phyloP scores from a whole-genome alignment of 139 green algal species.

The Chlorella sp. region DNA sequence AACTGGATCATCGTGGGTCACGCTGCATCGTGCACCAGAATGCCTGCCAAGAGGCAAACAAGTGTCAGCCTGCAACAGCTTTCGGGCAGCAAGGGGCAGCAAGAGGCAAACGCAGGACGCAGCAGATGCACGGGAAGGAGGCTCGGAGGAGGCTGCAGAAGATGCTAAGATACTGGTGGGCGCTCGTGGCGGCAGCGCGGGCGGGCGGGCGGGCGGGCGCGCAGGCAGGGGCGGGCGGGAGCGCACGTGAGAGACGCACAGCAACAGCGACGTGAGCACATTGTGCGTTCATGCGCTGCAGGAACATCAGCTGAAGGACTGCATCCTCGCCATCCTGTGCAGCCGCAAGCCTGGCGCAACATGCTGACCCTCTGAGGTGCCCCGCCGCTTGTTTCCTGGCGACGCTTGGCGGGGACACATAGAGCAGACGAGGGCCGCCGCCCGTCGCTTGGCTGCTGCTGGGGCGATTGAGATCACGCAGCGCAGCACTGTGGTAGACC shows the following conservation, averaged over 20 bases:
- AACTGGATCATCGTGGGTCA: too few relatives aligned
- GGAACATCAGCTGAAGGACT: constrained; percentile 18
- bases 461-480: constrained; percentile 44
- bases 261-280: not conserved
- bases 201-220: not conserved
- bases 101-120: too few relatives aligned
- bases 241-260: not conserved
- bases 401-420: constrained; percentile 44
- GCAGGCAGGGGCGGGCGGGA: not conserved
- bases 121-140: too few relatives aligned
- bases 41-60: too few relatives aligned
- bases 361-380: constrained; percentile 54
- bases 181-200: not conserved
- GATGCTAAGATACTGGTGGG: too few relatives aligned
- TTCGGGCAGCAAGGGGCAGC: too few relatives aligned
- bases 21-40: too few relatives aligned
- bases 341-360: constrained; percentile 24
- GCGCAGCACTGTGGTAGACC: constrained; percentile 42
- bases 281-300: not conserved
- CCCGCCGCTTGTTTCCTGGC: constrained; percentile 29
- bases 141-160: too few relatives aligned
- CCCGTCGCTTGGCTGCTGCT: constrained; percentile 12
- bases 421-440: constrained; percentile 33
- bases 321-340: constrained; percentile 32
- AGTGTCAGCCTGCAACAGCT: too few relatives aligned